phyloP scores from a whole-genome alignment of 352 stramenopile species.

The Pythium graminicola region DNA sequence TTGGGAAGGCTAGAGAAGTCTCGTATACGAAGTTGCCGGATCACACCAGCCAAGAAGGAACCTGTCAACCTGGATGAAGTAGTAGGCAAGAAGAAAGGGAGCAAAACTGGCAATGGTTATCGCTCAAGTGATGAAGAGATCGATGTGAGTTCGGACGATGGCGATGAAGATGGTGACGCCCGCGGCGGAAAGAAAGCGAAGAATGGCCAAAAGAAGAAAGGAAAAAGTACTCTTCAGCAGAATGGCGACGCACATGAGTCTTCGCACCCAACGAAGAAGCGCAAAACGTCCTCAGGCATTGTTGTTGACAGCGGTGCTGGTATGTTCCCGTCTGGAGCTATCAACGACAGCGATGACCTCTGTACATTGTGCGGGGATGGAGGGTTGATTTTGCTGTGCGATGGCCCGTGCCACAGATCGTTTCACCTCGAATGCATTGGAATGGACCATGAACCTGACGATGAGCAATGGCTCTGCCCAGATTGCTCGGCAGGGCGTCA shows the following conservation, averaged over 20 bases:
- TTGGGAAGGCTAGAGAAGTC: slow-evolving; percentile 76
- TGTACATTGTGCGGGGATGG: slow-evolving; percentile 90
- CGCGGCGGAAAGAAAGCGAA: slow-evolving; percentile 25
- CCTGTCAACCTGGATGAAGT: slow-evolving; percentile 1
- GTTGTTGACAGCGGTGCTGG: slow-evolving; percentile 8
- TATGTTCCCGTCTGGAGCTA: slow-evolving; percentile 46
- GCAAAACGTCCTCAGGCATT: slow-evolving; percentile 10
- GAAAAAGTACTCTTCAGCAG: neutral
- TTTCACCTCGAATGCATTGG: slow-evolving; percentile 91
- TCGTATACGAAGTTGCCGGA: slow-evolving; percentile 67
- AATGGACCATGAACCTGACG: slow-evolving; percentile 73
- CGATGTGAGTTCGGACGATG: slow-evolving; percentile 35
- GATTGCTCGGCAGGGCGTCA: slow-evolving; percentile 86
- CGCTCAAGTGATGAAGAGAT: slow-evolving; percentile 33
- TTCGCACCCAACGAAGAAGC: slow-evolving; percentile 26
- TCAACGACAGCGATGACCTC: slow-evolving; percentile 87
- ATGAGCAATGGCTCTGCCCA: slow-evolving; percentile 87
- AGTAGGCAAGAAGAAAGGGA: slow-evolving; percentile 27
- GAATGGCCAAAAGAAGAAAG: slow-evolving; percentile 33
- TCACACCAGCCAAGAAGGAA: slow-evolving; percentile 33
- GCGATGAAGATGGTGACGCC: slow-evolving; percentile 25
- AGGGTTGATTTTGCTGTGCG: slow-evolving; percentile 87
- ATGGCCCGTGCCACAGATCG: slow-evolving; percentile 88
- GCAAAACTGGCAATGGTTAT: neutral
- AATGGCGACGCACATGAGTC: neutral